phyloP scores from a whole-genome alignment of 345 rosid genomes.

The Toxicodendron radicans region DNA sequence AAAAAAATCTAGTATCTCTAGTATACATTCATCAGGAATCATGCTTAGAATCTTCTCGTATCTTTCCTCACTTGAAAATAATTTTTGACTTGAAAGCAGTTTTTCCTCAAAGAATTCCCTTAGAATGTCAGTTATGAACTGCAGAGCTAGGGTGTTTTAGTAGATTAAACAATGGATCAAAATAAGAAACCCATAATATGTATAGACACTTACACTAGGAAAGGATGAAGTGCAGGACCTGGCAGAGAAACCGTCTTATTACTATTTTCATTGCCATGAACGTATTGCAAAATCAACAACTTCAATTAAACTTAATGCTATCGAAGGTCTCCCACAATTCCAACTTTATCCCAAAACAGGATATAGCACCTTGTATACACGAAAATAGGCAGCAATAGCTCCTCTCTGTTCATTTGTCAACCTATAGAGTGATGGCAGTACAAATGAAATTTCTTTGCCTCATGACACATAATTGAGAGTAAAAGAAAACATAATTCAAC shows the following conservation, averaged over 20 bases:
- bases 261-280: conserved; percentile 85
- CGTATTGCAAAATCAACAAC: conserved; percentile 15
- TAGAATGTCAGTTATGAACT: conserved; percentile 83
- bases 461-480: background rate
- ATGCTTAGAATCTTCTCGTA: conserved; percentile 80
- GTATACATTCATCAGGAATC: conserved; percentile 80
- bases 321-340: conserved; percentile 3
- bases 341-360: background rate
- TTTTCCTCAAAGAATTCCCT: conserved; percentile 69
- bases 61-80: conserved; percentile 73
- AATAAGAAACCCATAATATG: conserved; percentile 8
- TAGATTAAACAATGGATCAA: conserved; percentile 8
- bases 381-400: conserved; percentile 86
- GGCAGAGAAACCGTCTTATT: conserved; percentile 64
- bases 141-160: conserved; percentile 26
- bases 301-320: conserved; percentile 9
- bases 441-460: conserved; percentile 3
- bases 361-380: conserved; percentile 67
- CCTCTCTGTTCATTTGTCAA: conserved; percentile 89
- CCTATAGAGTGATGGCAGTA: conserved; percentile 37
- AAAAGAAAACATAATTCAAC: background rate
- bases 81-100: conserved; percentile 59
- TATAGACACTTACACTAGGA: conserved; percentile 64
- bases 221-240: conserved; percentile 80
- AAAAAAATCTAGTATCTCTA: background rate